Evolutionary conservation across 352 stramenopile species (phyloP).

Genomic region (Globisporangium camurandrum): DNA sequence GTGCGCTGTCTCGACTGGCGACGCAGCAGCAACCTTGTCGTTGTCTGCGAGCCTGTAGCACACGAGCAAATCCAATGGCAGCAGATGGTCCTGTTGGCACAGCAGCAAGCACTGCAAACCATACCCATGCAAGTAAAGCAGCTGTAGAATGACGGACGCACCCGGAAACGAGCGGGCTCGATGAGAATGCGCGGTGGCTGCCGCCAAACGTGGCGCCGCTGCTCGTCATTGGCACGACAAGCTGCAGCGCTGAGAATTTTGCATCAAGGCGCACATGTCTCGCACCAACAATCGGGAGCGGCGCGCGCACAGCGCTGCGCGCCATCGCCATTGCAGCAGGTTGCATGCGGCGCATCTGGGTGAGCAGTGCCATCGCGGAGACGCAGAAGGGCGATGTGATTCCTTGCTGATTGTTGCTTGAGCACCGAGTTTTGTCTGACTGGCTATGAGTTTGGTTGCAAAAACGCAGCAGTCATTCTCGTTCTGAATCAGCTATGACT

Average conservation of each 20-base stretch:
- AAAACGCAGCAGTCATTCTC: no score
- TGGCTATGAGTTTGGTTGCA: no score
- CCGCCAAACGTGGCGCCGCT: constrained; percentile 26
- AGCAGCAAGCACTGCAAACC: no score
- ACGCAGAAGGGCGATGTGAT: neutral
- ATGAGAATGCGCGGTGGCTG: constrained; percentile 49
- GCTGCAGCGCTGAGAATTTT: constrained; percentile 38
- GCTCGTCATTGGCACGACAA: constrained; percentile 20
- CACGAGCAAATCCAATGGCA: neutral
- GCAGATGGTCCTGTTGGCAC: neutral
- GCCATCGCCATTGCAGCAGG: constrained; percentile 26
- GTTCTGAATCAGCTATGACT: no score
- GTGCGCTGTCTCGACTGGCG: constrained; percentile 33
- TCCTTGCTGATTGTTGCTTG: neutral
- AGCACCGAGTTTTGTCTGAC: no score
- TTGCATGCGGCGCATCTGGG: constrained; percentile 52
- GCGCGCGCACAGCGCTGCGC: constrained; percentile 18
- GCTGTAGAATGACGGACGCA: constrained; percentile 12
- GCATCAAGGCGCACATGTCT: constrained; percentile 26
- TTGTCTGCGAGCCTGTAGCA: constrained; percentile 26
- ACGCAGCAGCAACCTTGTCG: constrained; percentile 35
- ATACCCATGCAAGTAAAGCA: constrained; percentile 1
- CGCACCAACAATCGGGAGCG: constrained; percentile 10
- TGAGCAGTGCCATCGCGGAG: constrained; percentile 40
- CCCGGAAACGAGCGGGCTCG: constrained; percentile 29